Percentiles rank a stretch among this genome's conserved stretches.
These are phyloP conservation scores for Xanthoceras sorbifolium DNA, from an alignment of 345 rosid genomes.

Conservation along the genomic window DNA sequence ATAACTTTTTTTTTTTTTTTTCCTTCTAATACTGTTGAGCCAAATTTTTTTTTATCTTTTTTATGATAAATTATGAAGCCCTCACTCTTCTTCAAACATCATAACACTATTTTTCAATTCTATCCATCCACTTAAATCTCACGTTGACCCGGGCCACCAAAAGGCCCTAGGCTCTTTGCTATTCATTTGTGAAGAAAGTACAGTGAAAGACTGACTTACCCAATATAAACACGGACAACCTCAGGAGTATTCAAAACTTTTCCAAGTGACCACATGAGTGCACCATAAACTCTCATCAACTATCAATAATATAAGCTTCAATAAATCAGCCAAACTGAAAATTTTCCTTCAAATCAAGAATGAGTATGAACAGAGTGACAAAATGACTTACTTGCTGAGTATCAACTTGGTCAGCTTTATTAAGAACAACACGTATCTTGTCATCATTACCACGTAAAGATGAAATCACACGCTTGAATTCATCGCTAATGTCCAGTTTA, in stretches of 20 bases:
- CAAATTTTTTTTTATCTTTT: too few relatives aligned
- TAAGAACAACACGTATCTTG: constrained; percentile 91
- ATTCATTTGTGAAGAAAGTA: neutral
- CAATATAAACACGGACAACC: constrained; percentile 87
- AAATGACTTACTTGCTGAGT: constrained; percentile 70
- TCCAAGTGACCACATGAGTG: constrained; percentile 97
- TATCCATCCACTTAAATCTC: too few relatives aligned
- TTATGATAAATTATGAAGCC: too few relatives aligned
- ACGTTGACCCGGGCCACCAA: too few relatives aligned
- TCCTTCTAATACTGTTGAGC: too few relatives aligned
- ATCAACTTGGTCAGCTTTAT: constrained; percentile 96
- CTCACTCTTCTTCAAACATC: too few relatives aligned
- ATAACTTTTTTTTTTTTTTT: too few relatives aligned
- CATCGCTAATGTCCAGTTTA: constrained; percentile 91
- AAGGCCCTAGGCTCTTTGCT: too few relatives aligned
- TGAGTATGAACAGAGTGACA: neutral
- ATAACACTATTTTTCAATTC: too few relatives aligned
- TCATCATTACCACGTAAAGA: constrained; percentile 90
- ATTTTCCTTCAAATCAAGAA: neutral
- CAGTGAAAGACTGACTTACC: constrained; percentile 43
- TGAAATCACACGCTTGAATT: constrained; percentile 88
- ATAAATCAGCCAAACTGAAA: constrained; percentile 4
- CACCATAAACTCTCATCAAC: constrained; percentile 99
- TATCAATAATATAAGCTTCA: constrained; percentile 22
- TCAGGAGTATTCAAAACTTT: constrained; percentile 93